A percentile compares a stretch with the other conserved stretches of the same genome.
Conservation (phyloP, 108 stramenopile genomes). For the Chaetoceros tenuissimus region DNA sequence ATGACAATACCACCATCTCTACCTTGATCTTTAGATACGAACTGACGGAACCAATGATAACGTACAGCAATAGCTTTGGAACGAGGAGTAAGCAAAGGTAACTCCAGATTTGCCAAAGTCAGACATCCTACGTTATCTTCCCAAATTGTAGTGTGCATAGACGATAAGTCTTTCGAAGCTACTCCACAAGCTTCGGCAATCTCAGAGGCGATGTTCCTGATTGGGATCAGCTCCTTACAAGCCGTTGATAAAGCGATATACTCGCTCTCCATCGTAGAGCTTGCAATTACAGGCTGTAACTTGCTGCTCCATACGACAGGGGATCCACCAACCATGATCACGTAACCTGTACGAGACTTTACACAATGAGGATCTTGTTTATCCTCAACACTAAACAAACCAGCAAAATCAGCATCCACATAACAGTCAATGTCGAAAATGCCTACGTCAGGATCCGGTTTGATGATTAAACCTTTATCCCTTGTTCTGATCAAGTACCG, state of each 20-base stretch:
- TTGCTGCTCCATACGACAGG: slow-evolving; percentile 34
- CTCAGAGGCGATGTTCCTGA: slow-evolving; percentile 13
- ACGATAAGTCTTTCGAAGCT: not conserved
- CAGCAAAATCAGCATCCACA: slow-evolving; percentile 34
- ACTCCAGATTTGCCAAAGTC: slow-evolving; percentile 10
- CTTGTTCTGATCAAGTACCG: slow-evolving; percentile 27
- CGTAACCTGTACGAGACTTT: slow-evolving; percentile 33
- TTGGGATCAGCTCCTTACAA: slow-evolving; percentile 21
- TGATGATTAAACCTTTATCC: slow-evolving; percentile 15
- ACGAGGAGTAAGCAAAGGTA: slow-evolving; percentile 4
- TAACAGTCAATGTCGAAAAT: slow-evolving; percentile 20
- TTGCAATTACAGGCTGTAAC: slow-evolving; percentile 28
- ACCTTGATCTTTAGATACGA: not conserved
- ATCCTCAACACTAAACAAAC: slow-evolving; percentile 11
- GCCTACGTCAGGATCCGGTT: not conserved
- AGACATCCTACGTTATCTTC: slow-evolving; percentile 46
- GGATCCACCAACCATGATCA: slow-evolving; percentile 17
- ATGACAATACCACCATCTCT: not conserved
- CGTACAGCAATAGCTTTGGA: slow-evolving; percentile 28
- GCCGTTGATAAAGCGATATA: slow-evolving; percentile 22
- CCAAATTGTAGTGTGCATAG: slow-evolving; percentile 19
- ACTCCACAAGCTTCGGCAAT: slow-evolving; percentile 1
- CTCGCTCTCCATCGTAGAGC: slow-evolving; percentile 34
- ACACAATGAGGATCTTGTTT: slow-evolving; percentile 13
- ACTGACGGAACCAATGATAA: slow-evolving; percentile 24